Evolutionary conservation across 306 rosid species (phyloP), one percentile per base, ranked within the genome.

Genomic region (Quillaja saponaria): DNA sequence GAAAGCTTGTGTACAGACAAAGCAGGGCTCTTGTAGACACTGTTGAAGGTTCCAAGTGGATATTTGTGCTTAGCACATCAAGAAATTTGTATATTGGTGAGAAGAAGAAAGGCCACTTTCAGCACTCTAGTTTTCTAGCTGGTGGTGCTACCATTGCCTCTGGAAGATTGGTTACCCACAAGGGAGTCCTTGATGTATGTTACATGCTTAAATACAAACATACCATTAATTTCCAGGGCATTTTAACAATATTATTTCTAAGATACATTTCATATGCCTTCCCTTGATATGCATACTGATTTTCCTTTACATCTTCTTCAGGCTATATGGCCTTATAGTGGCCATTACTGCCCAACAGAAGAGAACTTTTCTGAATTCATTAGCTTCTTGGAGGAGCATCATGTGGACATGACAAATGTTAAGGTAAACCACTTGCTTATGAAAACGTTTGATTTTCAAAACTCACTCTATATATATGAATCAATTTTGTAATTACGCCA

Each of bases 301-400:
- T 52, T 69, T 1, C 49, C 50, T 71, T 62, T 49, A 17, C 39
- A 61, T 63, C 10, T 68, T 67, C 19, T 70, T 21, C 78, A 91
- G 97, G 95, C 95, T 37, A 72, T 85, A 61, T 91, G 97, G 97
- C 84, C 87, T 25, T 85, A 91, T 35, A 91, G 97, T 56, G 97
- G 97, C 10, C 97, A 91, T 53, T 88, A 91, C 49, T 39, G 75
- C 45, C 96, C 96, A 0, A 91, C 96, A 13, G 67, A 78, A 74
- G 86, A 84, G 78, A 83, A 79, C 49, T 79, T 91, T 55, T 47
- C 18, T 69, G 95, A 91, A 59, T 85, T 91, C 72, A 50, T 79
- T 44, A 75, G 60, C 68, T 91, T 82, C 76, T 71, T 91, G 60
- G 65, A 80, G 80, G 88, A 88, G 40, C 78, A 81, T 44, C 66